Evolutionary conservation across 2,329 filamentous ascomycete species (phyloP), one percentile per base, ranked within the genome.

Genomic region (Leptographium radiaticola): DNA sequence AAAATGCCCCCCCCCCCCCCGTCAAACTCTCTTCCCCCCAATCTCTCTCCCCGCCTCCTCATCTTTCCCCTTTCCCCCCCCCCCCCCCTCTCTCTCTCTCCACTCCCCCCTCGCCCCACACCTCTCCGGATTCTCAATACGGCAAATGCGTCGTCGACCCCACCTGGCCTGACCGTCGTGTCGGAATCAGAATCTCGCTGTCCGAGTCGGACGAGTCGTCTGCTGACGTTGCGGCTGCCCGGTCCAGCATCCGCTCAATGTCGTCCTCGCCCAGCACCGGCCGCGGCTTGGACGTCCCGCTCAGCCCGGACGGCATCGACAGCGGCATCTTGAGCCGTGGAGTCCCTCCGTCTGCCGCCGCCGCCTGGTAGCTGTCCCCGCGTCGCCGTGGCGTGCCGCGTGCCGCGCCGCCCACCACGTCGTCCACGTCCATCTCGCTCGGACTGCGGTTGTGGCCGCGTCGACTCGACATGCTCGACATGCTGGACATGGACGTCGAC

Each of bases 221-320:
- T 30, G 73, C 69, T 20, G 72, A 73, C 2, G 71, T 74, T 0
- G 55, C 57, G 2, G 70, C 73, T 2, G 71, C 75, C 39, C 70
- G 70, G 54, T 81, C 77, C 43, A 81, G 66, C 74, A 81, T 79
- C 40, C 72, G 69, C 55, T 81, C 77, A 54, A 81, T 78, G 42
- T 81, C 77, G 44, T 76, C 76, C 40, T 80, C 77, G 2, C 68
- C 69, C 42, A 81, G 59, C 6, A 66, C 63, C n/a, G 69, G 63
- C 60, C 73, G 63, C 55, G 71, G 62, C 60, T 70, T 67, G 7
- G 65, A 63, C 9, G 65, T 59, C 20, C 64, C 66, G 6, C 71
- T 70, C 8, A 80, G 65, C 0, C 75, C 76, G 6, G 70, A 70
- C 1, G 78, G 74, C 20, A 79, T 64, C 2, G 76, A 75, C 10